Evolutionary conservation across 2,329 filamentous ascomycete species (phyloP).

Genomic region (Diaporthe longicolla): DNA sequence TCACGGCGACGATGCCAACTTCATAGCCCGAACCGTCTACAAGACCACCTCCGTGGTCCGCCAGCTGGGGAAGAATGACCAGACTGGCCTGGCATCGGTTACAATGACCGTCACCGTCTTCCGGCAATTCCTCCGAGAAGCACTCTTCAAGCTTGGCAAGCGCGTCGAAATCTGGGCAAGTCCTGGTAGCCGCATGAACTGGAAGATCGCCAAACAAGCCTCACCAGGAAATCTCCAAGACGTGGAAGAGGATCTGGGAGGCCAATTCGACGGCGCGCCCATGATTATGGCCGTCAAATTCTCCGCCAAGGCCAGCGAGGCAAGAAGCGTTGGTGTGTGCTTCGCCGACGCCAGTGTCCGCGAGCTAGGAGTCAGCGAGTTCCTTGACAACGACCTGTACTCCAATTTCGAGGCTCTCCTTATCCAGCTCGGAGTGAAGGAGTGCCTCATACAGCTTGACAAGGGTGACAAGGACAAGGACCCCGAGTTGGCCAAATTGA

Average conservation of each 20-base stretch:
- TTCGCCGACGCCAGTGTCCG: conserved; percentile 97
- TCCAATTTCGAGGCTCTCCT: conserved; percentile 97
- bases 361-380: conserved; percentile 96
- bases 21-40: conserved; percentile 90
- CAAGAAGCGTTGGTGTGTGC: conserved; percentile 90
- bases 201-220: conserved; percentile 92
- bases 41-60: conserved; percentile 97
- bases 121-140: conserved; percentile 94
- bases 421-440: conserved; percentile 95
- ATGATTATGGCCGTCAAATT: conserved; percentile 97
- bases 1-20: conserved; percentile 87
- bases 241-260: conserved; percentile 93
- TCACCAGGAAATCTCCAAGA: conserved; percentile 97
- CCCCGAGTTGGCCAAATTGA: conserved; percentile 87
- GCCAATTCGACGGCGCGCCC: conserved; percentile 88
- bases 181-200: conserved; percentile 83
- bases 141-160: conserved; percentile 91
- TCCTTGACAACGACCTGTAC: conserved; percentile 98
- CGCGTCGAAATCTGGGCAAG: conserved; percentile 92
- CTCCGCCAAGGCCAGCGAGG: conserved; percentile 87
- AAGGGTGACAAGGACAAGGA: conserved; percentile 87
- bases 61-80: conserved; percentile 86
- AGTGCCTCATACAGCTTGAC: conserved; percentile 89
- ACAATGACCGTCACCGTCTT: conserved; percentile 97
- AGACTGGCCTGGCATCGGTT: conserved; percentile 90